phyloP scores from a whole-genome alignment of 2,329 filamentous ascomycete species.

The Diplodia intermedia region DNA sequence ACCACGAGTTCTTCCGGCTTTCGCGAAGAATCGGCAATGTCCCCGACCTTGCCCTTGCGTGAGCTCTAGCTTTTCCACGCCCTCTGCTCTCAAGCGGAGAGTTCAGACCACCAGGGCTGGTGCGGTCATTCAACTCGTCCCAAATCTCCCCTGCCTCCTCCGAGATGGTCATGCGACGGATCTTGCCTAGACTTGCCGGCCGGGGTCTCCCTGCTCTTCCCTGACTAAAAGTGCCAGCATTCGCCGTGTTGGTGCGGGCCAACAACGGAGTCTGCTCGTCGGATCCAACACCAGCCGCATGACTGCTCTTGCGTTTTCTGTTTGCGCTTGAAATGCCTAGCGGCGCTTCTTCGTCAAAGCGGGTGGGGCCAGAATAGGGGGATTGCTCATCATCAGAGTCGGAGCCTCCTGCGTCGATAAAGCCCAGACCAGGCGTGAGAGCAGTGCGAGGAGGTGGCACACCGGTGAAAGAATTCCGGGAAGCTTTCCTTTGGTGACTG shows the following conservation, averaged over 20 bases:
- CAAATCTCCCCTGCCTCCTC: slow-evolving; percentile 81
- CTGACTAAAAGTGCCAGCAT: slow-evolving; percentile 9
- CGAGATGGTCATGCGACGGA: slow-evolving; percentile 59
- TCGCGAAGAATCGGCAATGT: slow-evolving; percentile 8
- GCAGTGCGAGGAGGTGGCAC: slow-evolving; percentile 64
- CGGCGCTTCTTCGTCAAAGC: slow-evolving; percentile 29
- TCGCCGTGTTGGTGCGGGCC: slow-evolving; percentile 43
- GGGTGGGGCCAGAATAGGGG: slow-evolving; percentile 31
- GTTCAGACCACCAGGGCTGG: slow-evolving; percentile 4
- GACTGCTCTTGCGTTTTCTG: slow-evolving; percentile 28
- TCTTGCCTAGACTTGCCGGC: slow-evolving; percentile 33
- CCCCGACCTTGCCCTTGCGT: slow-evolving; percentile 20
- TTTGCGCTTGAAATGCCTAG: slow-evolving; percentile 27
- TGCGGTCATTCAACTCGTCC: slow-evolving; percentile 82
- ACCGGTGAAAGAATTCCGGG: slow-evolving; percentile 48
- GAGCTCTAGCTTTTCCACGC: slow-evolving; percentile 14
- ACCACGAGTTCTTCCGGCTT: slow-evolving; percentile 22
- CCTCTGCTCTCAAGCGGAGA: slow-evolving; percentile 24
- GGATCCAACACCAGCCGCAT: slow-evolving; percentile 36
- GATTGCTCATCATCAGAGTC: slow-evolving; percentile 36
- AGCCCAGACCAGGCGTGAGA: slow-evolving; percentile 80
- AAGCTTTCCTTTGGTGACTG: slow-evolving; percentile 19
- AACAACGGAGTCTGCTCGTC: slow-evolving; percentile 48
- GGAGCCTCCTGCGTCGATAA: slow-evolving; percentile 60
- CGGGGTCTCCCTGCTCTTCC: slow-evolving; percentile 3